A percentile compares a stretch with the other conserved stretches of the same genome.
These are phyloP conservation scores for Acorus calamus DNA, from an alignment of 106 monocot genomes.

Conservation along the genomic window DNA sequence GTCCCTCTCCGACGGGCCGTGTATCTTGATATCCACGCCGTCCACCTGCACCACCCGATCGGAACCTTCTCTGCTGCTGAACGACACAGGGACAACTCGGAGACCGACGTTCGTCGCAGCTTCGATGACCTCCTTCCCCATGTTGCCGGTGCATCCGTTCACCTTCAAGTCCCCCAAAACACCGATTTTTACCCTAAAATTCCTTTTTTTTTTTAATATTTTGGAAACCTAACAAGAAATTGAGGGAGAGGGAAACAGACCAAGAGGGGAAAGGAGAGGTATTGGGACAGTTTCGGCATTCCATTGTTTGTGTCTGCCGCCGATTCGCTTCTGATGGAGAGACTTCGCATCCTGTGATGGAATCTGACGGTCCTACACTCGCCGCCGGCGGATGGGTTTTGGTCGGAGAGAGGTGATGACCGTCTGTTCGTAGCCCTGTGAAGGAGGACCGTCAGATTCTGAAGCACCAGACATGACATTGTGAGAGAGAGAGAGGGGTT, in stretches of 20 bases:
- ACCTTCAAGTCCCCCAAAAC: constrained; percentile 9
- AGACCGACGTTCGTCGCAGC: constrained; percentile 34
- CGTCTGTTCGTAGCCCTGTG: too few relatives aligned
- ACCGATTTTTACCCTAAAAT: not conserved
- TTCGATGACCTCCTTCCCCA: constrained; percentile 41
- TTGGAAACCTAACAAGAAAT: not conserved
- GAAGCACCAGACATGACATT: too few relatives aligned
- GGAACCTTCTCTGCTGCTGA: constrained; percentile 39
- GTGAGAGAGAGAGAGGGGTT: too few relatives aligned
- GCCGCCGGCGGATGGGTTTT: too few relatives aligned
- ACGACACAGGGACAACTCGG: constrained; percentile 37
- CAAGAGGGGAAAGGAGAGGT: constrained; percentile 8
- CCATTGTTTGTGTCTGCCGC: too few relatives aligned
- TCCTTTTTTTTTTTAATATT: not conserved
- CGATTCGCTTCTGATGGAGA: too few relatives aligned
- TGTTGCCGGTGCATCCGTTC: constrained; percentile 40
- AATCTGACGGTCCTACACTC: too few relatives aligned
- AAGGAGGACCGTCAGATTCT: too few relatives aligned
- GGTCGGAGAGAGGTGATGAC: too few relatives aligned
- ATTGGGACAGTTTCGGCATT: not conserved
- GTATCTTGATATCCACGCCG: constrained; percentile 32
- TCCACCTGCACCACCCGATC: constrained; percentile 39
- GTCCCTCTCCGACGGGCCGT: constrained; percentile 58
- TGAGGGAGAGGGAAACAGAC: not conserved
- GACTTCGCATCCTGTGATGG: too few relatives aligned